Evolutionary conservation across 139 green algal species (phyloP).

Genomic region (Chlamydomonas applanata): DNA sequence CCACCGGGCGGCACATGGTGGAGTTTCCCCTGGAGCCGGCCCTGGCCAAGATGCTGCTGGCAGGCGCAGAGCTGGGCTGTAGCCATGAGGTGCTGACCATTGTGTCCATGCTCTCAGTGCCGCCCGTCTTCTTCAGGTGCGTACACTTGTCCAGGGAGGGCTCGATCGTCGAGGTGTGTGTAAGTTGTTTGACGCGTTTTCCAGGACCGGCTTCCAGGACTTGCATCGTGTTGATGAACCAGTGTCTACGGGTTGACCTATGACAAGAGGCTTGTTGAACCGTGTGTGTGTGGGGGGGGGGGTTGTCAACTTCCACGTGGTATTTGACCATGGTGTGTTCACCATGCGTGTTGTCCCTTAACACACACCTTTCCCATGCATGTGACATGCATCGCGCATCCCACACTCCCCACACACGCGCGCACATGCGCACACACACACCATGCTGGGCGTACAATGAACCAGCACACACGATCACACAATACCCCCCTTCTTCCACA

Average conservation of each 20-base stretch:
- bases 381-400: too few species aligned
- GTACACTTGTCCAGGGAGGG: slow-evolving; percentile 13
- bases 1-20: slow-evolving; percentile 79
- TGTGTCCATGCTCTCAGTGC: slow-evolving; percentile 91
- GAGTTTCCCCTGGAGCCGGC: slow-evolving; percentile 98
- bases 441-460: too few species aligned
- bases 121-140: slow-evolving; percentile 87
- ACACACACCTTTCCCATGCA: neutral
- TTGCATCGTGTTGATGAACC: too few species aligned
- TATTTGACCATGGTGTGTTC: too few species aligned
- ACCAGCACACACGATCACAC: neutral
- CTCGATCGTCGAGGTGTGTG: slow-evolving; percentile 39
- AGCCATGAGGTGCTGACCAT: slow-evolving; percentile 78
- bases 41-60: slow-evolving; percentile 92
- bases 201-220: too few species aligned
- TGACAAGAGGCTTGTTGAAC: too few species aligned
- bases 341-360: too few species aligned
- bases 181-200: too few species aligned
- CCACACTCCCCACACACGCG: neutral
- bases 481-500: too few species aligned
- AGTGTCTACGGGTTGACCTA: too few species aligned
- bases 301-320: too few species aligned
- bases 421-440: neutral
- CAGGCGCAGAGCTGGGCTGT: slow-evolving; percentile 74
- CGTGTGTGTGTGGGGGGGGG: too few species aligned